Conservation (phyloP, 2,329 filamentous ascomycete species). For the Dactylellina haptotyla region DNA sequence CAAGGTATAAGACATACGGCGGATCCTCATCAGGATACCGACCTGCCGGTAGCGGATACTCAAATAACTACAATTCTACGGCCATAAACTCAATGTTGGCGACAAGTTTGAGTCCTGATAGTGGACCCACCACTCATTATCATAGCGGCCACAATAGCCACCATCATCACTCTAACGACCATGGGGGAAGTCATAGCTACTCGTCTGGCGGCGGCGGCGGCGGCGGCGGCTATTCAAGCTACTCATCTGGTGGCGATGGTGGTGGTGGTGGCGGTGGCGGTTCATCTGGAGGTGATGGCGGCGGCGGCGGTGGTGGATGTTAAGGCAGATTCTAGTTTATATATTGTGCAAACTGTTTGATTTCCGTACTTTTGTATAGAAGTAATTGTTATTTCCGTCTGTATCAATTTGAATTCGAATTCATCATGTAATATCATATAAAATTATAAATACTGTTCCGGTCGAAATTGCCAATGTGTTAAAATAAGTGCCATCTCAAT, state of each 20-base stretch:
- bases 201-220: background rate
- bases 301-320: background rate
- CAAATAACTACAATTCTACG: background rate
- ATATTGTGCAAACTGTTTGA: background rate
- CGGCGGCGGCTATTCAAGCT: slow-evolving; percentile 2
- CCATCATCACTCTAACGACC: background rate
- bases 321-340: background rate
- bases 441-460: too few relatives aligned
- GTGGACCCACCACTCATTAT: background rate
- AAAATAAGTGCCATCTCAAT: too few relatives aligned
- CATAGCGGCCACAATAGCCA: background rate
- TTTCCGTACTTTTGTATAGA: background rate
- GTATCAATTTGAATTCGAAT: background rate
- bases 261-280: slow-evolving; percentile 2
- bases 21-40: background rate
- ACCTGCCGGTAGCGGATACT: background rate
- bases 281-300: background rate
- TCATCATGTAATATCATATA: too few relatives aligned
- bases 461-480: too few relatives aligned
- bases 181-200: background rate
- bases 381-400: background rate
- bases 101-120: slow-evolving; percentile 26
- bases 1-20: background rate
- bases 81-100: slow-evolving; percentile 21
- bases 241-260: slow-evolving; percentile 19